These are phyloP conservation scores for Platanthera zijinensis DNA, from an alignment of 106 monocot genomes.

Conservation along the genomic window DNA sequence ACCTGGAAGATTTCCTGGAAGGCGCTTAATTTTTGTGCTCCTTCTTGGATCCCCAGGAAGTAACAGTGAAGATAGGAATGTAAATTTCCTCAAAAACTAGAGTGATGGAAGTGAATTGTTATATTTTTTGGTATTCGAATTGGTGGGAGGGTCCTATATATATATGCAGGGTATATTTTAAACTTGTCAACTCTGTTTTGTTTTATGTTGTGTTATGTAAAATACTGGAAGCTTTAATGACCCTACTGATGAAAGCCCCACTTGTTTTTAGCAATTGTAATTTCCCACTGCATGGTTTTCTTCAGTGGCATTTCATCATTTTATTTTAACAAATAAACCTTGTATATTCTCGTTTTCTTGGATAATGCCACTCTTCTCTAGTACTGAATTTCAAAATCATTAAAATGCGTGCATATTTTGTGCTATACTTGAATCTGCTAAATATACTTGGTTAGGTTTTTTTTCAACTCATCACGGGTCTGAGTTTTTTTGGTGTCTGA, in stretches of 20 bases:
- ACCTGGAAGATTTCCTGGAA: neutral
- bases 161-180: neutral
- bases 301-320: neutral
- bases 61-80: neutral
- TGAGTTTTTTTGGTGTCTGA: too few species aligned
- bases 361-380: neutral
- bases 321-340: neutral
- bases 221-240: neutral
- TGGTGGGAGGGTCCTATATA: neutral
- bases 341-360: neutral
- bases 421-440: too few species aligned
- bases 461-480: too few species aligned
- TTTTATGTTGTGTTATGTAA: neutral
- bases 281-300: neutral
- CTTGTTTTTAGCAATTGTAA: neutral
- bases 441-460: too few species aligned
- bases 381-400: too few species aligned
- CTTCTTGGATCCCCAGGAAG: constrained; percentile 8
- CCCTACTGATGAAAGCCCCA: neutral
- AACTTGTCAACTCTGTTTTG: neutral
- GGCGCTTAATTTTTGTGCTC: constrained; percentile 13
- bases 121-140: neutral
- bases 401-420: too few species aligned
- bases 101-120: neutral
- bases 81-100: neutral